Conservation (phyloP, 2,329 filamentous ascomycete genomes). For the Tolypocladium inflatum region DNA sequence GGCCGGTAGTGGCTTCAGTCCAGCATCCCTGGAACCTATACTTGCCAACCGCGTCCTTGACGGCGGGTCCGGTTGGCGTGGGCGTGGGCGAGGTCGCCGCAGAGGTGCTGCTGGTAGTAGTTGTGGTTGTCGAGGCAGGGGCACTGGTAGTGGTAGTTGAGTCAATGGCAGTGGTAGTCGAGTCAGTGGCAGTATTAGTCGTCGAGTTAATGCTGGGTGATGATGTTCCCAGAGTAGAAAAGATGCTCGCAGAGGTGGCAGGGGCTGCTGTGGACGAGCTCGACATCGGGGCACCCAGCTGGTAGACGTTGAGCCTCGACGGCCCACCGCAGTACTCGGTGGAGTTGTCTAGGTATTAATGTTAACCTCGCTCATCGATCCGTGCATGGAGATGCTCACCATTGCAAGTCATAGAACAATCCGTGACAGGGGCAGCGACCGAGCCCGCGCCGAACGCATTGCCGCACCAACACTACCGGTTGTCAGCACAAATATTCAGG, state of each 20-base stretch:
- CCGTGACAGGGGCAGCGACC: conserved; percentile 15
- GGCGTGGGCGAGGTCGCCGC: conserved; percentile 8
- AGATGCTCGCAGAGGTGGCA: conserved; percentile 1
- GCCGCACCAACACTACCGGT: conserved; percentile 25
- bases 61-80: conserved; percentile 13
- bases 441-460: conserved; percentile 17
- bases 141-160: conserved; percentile 12
- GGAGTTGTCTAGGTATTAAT: conserved; percentile 15
- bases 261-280: neutral
- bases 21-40: conserved; percentile 27
- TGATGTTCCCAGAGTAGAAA: neutral
- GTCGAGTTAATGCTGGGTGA: conserved; percentile 9
- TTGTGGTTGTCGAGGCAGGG: conserved; percentile 12
- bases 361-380: neutral
- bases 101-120: conserved; percentile 6
- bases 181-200: neutral
- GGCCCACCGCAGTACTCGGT: conserved; percentile 27
- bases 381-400: conserved; percentile 6
- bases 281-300: conserved; percentile 7
- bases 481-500: neutral
- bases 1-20: conserved; percentile 19
- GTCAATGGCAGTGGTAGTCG: neutral
- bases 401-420: conserved; percentile 26
- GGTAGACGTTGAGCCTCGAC: conserved; percentile 24
- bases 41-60: conserved; percentile 13